Evolutionary conservation across 1,284 basidiomycete species (phyloP).

Genomic region (Apiotrichum mycotoxinovorans): DNA sequence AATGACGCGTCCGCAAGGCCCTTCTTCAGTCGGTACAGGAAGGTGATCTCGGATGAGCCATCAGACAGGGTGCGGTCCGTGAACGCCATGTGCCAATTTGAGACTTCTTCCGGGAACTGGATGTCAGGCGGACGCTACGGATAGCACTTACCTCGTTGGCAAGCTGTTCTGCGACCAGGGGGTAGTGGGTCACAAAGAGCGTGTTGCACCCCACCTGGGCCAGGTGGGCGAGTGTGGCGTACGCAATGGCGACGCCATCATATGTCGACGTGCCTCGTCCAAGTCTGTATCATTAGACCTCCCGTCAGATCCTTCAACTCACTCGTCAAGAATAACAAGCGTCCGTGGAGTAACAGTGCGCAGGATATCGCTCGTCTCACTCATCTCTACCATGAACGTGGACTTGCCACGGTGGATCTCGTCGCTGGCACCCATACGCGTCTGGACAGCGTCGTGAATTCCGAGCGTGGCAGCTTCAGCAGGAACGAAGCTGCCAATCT

Average conservation of each 20-base stretch:
- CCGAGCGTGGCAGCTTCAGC: conserved; percentile 68
- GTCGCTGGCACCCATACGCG: conserved; percentile 67
- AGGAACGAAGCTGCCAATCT: conserved; percentile 59
- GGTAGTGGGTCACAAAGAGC: conserved; percentile 93
- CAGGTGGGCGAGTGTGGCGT: conserved; percentile 71
- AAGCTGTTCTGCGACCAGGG: conserved; percentile 55
- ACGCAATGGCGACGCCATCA: conserved; percentile 49
- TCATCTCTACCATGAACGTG: conserved; percentile 94
- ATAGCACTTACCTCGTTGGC: conserved; percentile 58
- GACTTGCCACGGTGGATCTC: conserved; percentile 77
- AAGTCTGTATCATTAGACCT: conserved; percentile 24
- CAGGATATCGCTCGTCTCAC: conserved; percentile 88
- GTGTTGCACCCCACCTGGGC: conserved; percentile 68
- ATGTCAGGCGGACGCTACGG: conserved; percentile 47
- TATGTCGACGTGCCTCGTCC: conserved; percentile 48
- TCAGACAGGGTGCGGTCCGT: conserved; percentile 57
- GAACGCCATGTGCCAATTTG: conserved; percentile 84
- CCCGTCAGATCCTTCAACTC: conserved; percentile 12
- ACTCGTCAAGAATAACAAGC: conserved; percentile 76
- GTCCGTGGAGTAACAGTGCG: conserved; percentile 66
- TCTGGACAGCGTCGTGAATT: conserved; percentile 77
- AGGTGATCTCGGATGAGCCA: conserved; percentile 72
- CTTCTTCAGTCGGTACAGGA: conserved; percentile 69
- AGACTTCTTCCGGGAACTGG: conserved; percentile 49
- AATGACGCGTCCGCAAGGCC: conserved; percentile 79